Conservation (phyloP, 345 rosid genomes). For the Gossypium herbaceum region DNA sequence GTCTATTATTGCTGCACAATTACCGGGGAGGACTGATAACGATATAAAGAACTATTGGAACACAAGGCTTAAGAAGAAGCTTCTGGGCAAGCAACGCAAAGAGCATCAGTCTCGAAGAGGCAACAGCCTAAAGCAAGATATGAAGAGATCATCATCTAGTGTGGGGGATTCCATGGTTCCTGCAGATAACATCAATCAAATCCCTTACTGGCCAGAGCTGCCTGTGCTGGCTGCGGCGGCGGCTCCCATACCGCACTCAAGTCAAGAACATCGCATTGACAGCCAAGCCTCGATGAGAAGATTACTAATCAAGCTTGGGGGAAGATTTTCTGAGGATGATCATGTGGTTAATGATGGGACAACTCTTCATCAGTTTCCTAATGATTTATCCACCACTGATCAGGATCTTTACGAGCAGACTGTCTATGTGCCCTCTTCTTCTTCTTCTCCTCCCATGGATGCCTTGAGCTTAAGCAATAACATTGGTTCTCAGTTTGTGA, state of each 20-base stretch:
- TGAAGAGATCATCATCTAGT: conserved; percentile 26
- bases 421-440: conserved; percentile 15
- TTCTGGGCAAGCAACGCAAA: conserved; percentile 39
- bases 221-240: conserved; percentile 34
- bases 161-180: conserved; percentile 20
- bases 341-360: conserved; percentile 10
- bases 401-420: conserved; percentile 27
- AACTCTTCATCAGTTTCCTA: conserved; percentile 19
- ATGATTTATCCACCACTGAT: conserved; percentile 9
- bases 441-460: conserved; percentile 25
- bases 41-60: conserved; percentile 71
- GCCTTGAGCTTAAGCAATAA: conserved; percentile 12
- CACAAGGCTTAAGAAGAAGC: conserved; percentile 59
- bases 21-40: conserved; percentile 64
- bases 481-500: conserved; percentile 18
- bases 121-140: conserved; percentile 28
- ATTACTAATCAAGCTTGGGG: conserved; percentile 58
- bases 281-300: conserved; percentile 49
- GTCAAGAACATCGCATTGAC: conserved; percentile 31
- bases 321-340: conserved; percentile 37
- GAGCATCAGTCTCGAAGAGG: conserved; percentile 33
- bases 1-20: conserved; percentile 58
- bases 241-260: conserved; percentile 31
- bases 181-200: conserved; percentile 20
- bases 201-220: conserved; percentile 45